These are phyloP conservation scores for Daldinia concentrica DNA, from an alignment of 495 filamentous ascomycete species.

Conservation along the genomic window DNA sequence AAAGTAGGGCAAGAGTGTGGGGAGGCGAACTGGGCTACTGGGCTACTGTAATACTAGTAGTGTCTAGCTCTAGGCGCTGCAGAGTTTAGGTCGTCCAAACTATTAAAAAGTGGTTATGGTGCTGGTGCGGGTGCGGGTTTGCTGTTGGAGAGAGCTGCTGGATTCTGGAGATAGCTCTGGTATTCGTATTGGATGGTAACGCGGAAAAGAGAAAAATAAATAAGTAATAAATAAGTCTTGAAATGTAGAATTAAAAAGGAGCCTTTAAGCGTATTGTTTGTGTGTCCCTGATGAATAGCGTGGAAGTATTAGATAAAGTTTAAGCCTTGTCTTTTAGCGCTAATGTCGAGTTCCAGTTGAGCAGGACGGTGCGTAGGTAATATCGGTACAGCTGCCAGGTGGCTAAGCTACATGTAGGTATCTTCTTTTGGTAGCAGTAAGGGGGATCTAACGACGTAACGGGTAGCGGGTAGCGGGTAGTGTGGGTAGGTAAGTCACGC, in stretches of 20 bases:
- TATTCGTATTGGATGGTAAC: neutral
- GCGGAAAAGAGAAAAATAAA: neutral
- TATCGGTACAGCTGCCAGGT: conserved; percentile 1
- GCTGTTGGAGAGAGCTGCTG: conserved; percentile 4
- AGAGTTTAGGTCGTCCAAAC: conserved; percentile 33
- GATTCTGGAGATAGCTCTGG: neutral
- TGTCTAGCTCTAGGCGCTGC: conserved; percentile 17
- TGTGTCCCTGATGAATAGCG: neutral
- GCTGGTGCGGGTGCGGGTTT: neutral
- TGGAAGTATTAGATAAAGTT: neutral
- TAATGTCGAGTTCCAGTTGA: neutral
- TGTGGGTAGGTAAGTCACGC: neutral
- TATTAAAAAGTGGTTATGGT: conserved; percentile 18
- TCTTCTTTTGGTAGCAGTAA: neutral
- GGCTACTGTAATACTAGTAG: conserved; percentile 27
- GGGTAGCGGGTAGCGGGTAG: neutral
- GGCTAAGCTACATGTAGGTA: neutral
- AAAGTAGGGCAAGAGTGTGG: conserved; percentile 43
- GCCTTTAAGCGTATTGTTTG: conserved; percentile 2
- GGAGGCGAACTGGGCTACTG: conserved; percentile 34
- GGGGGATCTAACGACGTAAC: neutral
- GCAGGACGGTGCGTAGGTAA: neutral
- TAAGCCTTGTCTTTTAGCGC: conserved; percentile 1
- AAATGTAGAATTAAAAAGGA: neutral
- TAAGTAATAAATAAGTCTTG: neutral